phyloP scores from a whole-genome alignment of 2,329 filamentous ascomycete genomes.

The Fonsecaea pugnacius region DNA sequence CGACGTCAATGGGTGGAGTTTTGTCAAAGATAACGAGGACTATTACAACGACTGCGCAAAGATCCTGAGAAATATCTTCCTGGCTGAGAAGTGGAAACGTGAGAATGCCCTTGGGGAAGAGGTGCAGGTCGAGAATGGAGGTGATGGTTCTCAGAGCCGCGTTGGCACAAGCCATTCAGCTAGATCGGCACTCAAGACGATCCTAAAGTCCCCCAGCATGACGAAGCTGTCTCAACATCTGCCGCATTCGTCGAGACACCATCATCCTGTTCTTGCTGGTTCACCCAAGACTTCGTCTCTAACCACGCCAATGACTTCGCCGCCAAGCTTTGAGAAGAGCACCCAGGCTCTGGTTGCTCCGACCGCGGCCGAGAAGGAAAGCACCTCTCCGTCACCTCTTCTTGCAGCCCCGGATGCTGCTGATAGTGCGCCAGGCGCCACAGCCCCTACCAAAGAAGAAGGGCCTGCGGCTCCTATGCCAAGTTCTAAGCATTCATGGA shows the following conservation, averaged over 20 bases:
- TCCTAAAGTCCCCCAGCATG: constrained; percentile 69
- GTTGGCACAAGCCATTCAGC: constrained; percentile 50
- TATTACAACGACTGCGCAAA: constrained; percentile 92
- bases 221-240: constrained; percentile 54
- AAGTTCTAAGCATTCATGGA: constrained; percentile 91
- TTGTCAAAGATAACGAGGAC: constrained; percentile 98
- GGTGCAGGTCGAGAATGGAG: constrained; percentile 41
- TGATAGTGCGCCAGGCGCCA: constrained; percentile 19
- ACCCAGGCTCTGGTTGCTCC: constrained; percentile 19
- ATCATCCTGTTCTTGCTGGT: constrained; percentile 42
- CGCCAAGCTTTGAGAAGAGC: constrained; percentile 41
- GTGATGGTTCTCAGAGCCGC: constrained; percentile 39
- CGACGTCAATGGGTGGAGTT: constrained; percentile 99
- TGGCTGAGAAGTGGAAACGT: constrained; percentile 69
- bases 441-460: constrained; percentile 32
- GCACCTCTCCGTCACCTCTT: constrained; percentile 53
- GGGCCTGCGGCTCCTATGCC: constrained; percentile 58
- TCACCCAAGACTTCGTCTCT: constrained; percentile 51
- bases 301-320: constrained; percentile 43
- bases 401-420: constrained; percentile 27
- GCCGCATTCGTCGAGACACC: constrained; percentile 49
- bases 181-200: constrained; percentile 58
- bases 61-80: constrained; percentile 85
- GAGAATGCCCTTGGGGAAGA: constrained; percentile 42
- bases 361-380: constrained; percentile 28